Evolutionary conservation across 129 eudicot species (phyloP).

Genomic region (Scalesia atractyloides): DNA sequence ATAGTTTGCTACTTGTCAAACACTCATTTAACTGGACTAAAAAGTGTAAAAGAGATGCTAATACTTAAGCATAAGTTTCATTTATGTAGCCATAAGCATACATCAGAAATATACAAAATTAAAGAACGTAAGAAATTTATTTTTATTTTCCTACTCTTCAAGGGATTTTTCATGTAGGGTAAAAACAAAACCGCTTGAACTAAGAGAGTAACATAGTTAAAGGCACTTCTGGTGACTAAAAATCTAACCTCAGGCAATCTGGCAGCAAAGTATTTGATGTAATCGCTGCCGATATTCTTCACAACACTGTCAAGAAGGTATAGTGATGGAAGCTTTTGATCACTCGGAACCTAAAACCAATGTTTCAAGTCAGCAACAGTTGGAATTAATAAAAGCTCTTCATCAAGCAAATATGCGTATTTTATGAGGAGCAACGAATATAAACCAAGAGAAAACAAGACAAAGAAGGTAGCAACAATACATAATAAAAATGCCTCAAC

Average conservation of each 20-base stretch:
- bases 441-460: constrained; percentile 14
- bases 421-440: constrained; percentile 2
- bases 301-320: constrained; percentile 94
- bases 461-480: constrained; percentile 4
- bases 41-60: constrained; percentile 16
- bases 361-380: constrained; percentile 38
- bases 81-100: constrained; percentile 23
- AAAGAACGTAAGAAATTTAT: constrained; percentile 5
- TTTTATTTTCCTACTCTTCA: constrained; percentile 18
- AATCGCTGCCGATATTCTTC: constrained; percentile 95
- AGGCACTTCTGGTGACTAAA: constrained; percentile 31
- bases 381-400: constrained; percentile 23
- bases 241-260: constrained; percentile 91
- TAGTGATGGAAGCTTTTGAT: constrained; percentile 92
- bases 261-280: constrained; percentile 77
- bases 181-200: constrained; percentile 11
- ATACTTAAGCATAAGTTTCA: constrained; percentile 17
- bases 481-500: background rate
- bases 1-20: background rate
- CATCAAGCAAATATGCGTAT: constrained; percentile 15
- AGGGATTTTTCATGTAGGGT: constrained; percentile 6
- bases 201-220: constrained; percentile 17
- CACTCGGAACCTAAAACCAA: constrained; percentile 81
- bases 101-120: constrained; percentile 25
- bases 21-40: constrained; percentile 11